Base-by-base conservation (phyloP, 73 alveolate genomes). In the Diophrys appendiculata region DNA sequence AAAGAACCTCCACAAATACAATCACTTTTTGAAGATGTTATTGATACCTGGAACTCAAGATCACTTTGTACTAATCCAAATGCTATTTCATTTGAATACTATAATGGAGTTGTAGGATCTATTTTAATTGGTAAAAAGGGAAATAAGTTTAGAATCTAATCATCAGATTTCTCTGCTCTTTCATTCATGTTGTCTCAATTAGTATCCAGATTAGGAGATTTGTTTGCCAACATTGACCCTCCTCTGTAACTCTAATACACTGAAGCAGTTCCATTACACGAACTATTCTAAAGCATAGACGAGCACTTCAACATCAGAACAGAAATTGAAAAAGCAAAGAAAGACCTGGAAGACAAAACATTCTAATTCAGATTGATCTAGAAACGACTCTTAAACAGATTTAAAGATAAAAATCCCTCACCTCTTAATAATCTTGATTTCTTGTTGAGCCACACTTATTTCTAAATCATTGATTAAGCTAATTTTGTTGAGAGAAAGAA, bases 331-430 rank as follows among this genome's bases (percentile, higher is more conserved):
- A 87, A 87, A 75, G 60, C 64, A 33, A 78, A 88, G 28, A 91
- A 87, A 72, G 80, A 80, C 25, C 60, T 91, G 70, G 97, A 90
- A 31, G 97, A 91, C 76, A 78, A 94, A 30, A 81, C 92, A 32
- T 90, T 82, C 80, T 84, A 91, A 52, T 91, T 87, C 87, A 72
- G 97, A 54, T 82, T 82, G 30, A 87, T 91, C 34, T 86, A 91
- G 86, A 91, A 91, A 77, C 72, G 97, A 33, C 65, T 91, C 71
- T 83, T 91, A 8, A 88, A 76, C 29, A 73, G 97, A 25, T 91
- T 91, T 72, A 80, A 90, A 86, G 97, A 91, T 65, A 87, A 90
- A 52, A 91, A 91, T 65, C 97, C 97, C 14, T 81, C 97, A 24
- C 97, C 97, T 68, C 76, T 91, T 34, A 87, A 87, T 56, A 87